A percentile compares a stretch with the other conserved stretches of the same genome.
Conservation (phyloP, 768 basidiomycete species). For the Cantharellus cinnabarinus region DNA sequence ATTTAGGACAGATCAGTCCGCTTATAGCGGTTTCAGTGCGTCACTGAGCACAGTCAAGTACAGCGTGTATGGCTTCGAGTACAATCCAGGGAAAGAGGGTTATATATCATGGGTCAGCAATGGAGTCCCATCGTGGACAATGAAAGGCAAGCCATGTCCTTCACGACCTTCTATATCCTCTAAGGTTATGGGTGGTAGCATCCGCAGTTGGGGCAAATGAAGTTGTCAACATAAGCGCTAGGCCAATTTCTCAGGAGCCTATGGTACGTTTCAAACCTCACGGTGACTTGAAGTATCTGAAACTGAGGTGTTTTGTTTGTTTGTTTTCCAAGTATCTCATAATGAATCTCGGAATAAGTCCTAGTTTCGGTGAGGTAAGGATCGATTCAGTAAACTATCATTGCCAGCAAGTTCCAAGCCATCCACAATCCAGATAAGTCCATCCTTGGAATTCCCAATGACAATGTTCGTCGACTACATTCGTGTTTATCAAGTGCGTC, state of each 20-base stretch:
- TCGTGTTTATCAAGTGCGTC: constrained; percentile 67
- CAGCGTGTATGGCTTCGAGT: constrained; percentile 64
- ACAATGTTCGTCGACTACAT: constrained; percentile 74
- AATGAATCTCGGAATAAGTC: constrained; percentile 66
- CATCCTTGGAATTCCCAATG: constrained; percentile 54
- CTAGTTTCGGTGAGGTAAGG: constrained; percentile 46
- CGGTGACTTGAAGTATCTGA: too few relatives aligned
- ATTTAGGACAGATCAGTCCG: constrained; percentile 45
- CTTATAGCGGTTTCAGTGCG: constrained; percentile 27
- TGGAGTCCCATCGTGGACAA: constrained; percentile 43
- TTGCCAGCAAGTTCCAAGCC: constrained; percentile 79
- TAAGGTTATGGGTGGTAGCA: not conserved
- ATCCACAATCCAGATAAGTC: constrained; percentile 57
- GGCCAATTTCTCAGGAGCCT: constrained; percentile 67
- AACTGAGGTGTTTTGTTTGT: not conserved
- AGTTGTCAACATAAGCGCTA: constrained; percentile 36
- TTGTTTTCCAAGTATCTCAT: constrained; percentile 45
- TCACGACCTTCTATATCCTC: not conserved
- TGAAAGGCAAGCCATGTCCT: constrained; percentile 22
- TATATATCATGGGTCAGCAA: constrained; percentile 69
- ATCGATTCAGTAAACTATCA: constrained; percentile 17
- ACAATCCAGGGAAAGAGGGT: constrained; percentile 52
- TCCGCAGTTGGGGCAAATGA: constrained; percentile 42
- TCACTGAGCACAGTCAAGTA: constrained; percentile 15
- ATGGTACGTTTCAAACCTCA: constrained; percentile 28